Base-by-base conservation (phyloP, 1,139 yeast species). In the Saccharomyces hybrid region DNA sequence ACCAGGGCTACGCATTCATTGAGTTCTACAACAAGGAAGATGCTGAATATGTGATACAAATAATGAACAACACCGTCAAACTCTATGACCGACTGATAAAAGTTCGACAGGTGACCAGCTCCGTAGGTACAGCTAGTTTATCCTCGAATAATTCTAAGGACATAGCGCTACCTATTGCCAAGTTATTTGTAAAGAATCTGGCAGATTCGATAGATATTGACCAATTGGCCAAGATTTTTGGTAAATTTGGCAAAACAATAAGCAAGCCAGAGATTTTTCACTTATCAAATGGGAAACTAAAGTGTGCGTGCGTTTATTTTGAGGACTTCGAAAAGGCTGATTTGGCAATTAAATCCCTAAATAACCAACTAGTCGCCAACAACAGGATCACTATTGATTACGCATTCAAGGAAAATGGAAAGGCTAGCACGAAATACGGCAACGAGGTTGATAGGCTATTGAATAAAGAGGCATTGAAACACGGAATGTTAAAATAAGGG, bases 1-100 rank as follows among this genome's bases (percentile, higher is more conserved):
- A 86, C 64, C 95, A 86, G 65, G 98, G 97, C 16, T 93, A 77
- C 71, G 98, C 96, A 11, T 93, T 93, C 71, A 84, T 88, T 1
- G 95, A 88, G 66, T 85, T 87, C 63, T 73, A 76, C 53, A 74
- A 77, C 9, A 73, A 73, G 2, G 75, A 71, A 25, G 97, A 90
- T 63, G 86, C 88, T 0, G 86, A 83, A 14, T 93, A 91, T 65
- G 89, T 84, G 0, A 70, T 79, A 41, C 77, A 79, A 56, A 72
- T 88, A 0, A 71, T 88, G 66, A 77, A 80, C 57, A 64, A 65
- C 48, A 58, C 56, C n/a, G 75, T 86, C 2, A 72, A 82, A 49
- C 71, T 93, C 41, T 88, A 71, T 64, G 90, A 88, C 0, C 83
- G 84, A 62, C 74, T 79, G 1, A 64, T 93, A 28, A 79, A 83